Base-by-base conservation (phyloP, 345 rosid species). In the Citrus unshiu region DNA sequence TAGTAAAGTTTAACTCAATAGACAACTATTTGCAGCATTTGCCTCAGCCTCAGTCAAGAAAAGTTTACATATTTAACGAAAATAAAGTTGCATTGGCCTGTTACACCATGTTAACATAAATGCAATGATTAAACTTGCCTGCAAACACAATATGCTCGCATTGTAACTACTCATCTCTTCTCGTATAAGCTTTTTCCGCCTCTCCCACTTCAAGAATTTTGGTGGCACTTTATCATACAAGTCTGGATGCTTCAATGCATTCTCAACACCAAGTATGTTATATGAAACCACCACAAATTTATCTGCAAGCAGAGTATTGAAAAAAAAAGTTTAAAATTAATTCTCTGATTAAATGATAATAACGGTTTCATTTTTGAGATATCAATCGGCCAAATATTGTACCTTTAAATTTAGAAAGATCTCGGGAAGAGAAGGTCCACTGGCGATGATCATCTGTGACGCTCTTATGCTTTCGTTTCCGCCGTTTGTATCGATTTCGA, bases 61-160 rank as follows among this genome's bases (percentile, higher is more conserved):
- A n/a, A 70, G 1, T 34, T 56, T 46, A 12, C 16, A 3, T 57
- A 46, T 30, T 56, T 34, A 13, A 12, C 13, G 29, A 57, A 57
- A 56, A 57, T 46, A 68, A 68, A 30, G 62, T 71, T 30, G 19
- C 54, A 37, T 59, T 34, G 10, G 35, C 9, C 70, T 35, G n/a
- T 21, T 19, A 65, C 10, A 4, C 49, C 25, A 35, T 2, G 37
- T 32, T 9, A 66, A 66, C 35, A 70, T 10, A 14, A 46, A 27
- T 6, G 27, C 19, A 35, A 66, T 13, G 56, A 9, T 51, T 16
- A 32, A 80, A 88, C 91, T 81, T 83, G 81, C 95, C 97, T 93
- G 97, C 78, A 93, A 90, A 80, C 97, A 93, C 75, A 93, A 76
- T 69, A 93, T 84, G 85, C 82, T 77, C 34, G 93, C 97, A 74